phyloP scores from a whole-genome alignment of 2,329 filamentous ascomycete species.

The Lecanosticta acicola region DNA sequence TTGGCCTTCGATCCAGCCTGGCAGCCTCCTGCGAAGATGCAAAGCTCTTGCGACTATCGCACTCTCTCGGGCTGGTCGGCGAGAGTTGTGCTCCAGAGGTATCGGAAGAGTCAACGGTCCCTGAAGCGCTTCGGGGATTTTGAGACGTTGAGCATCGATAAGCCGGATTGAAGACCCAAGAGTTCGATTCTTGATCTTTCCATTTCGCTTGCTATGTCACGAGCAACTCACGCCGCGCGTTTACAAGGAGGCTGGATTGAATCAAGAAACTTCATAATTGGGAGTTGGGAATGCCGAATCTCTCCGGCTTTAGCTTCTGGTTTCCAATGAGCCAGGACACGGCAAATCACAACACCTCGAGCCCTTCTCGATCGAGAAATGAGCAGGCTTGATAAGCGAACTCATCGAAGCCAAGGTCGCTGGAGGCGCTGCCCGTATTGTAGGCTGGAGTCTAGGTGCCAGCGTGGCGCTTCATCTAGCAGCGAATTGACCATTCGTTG shows the following conservation, averaged over 20 bases:
- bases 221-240: no score
- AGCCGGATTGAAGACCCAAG: neutral
- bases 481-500: conserved; percentile 16
- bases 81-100: conserved; percentile 51
- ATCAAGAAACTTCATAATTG: conserved; percentile 17
- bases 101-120: conserved; percentile 64
- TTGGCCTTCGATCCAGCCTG: conserved; percentile 87
- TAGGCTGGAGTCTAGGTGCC: conserved; percentile 27
- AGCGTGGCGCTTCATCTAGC: conserved; percentile 23
- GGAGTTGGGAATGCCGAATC: conserved; percentile 20
- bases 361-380: conserved; percentile 19
- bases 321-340: conserved; percentile 24
- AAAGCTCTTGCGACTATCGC: conserved; percentile 42
- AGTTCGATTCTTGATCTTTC: no score
- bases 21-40: conserved; percentile 59
- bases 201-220: no score
- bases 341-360: conserved; percentile 16
- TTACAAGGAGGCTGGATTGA: no score
- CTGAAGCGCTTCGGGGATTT: conserved; percentile 67
- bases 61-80: conserved; percentile 35
- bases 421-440: conserved; percentile 19
- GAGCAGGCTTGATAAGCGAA: conserved; percentile 18
- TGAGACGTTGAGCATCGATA: conserved; percentile 49
- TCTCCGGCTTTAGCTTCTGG: conserved; percentile 20
- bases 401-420: conserved; percentile 20